Base-by-base conservation (phyloP, 768 basidiomycete genomes). In the Lentinula sp. region DNA sequence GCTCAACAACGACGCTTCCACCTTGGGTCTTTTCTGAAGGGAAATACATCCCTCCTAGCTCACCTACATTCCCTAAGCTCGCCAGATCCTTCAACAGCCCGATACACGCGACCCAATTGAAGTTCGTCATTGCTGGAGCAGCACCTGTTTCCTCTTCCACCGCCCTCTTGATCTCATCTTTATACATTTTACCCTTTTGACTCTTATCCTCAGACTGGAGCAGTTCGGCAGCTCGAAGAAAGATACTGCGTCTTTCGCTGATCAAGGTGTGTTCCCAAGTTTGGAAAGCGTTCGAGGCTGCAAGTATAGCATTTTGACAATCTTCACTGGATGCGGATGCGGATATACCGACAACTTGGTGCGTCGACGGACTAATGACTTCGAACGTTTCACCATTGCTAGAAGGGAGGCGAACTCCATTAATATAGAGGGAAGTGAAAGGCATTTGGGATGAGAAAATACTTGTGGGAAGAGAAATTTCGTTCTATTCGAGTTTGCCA, bases 151-250 rank as follows among this genome's bases (percentile, higher is more conserved):
- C 84, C 52, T 75, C 72, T 46, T 67, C 55, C 37, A 72, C 64
- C 1, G 73, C 64, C 54, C 73, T 66, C 6, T 67, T 60, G 37
- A 82, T 66, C 46, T 71, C 72, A 7, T 66, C 64, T 54, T 71
- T 70, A 66, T 78, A 84, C 61, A 70, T 74, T 23, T 20, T 18
- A 48, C 46, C 20, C 18, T n/a, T 48, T n/a, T 8, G 46, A 23
- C 6, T 6, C n/a, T 45, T 45, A n/a, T 12, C 43, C 1, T 81
- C 79, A 2, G 76, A 71, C 49, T 62, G 67, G n/a, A 80, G 59
- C 3, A 84, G 66, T 15, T 81, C 78, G 1, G 82, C 79, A 5
- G 81, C 83, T 62, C 75, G 79, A 50, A 81, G 69, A 53, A 84
- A 72, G 12, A 84, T 75, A 39, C 76, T 75, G 37, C 81, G 77